Evolutionary conservation across 2,329 filamentous ascomycete genomes (phyloP).

Genomic region (Neurospora crassa): DNA sequence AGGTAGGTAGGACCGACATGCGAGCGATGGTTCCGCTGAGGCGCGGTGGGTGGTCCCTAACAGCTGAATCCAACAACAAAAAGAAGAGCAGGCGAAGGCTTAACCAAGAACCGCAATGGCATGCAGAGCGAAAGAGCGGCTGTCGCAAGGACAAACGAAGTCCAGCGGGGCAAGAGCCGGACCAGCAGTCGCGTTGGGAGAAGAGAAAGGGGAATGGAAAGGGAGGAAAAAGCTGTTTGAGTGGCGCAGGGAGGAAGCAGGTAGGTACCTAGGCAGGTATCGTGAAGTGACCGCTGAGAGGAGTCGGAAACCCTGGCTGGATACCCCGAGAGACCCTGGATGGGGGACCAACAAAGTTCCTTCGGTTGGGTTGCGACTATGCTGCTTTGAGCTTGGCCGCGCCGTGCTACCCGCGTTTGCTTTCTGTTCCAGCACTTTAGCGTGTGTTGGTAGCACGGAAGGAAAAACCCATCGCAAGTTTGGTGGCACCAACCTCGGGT

Average conservation of each 20-base stretch:
- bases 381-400: not conserved
- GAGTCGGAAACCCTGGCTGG: not conserved
- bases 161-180: not conserved
- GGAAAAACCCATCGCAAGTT: no score
- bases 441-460: no score
- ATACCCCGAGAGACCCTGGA: not conserved
- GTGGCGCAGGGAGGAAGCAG: no score
- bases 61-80: not conserved
- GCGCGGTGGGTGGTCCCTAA: not conserved
- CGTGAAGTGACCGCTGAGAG: not conserved
- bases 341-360: not conserved
- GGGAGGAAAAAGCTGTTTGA: not conserved
- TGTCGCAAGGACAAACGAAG: not conserved
- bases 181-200: not conserved
- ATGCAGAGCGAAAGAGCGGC: not conserved
- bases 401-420: not conserved
- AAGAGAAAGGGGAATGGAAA: not conserved
- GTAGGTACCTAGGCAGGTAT: not conserved
- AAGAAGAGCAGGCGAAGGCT: not conserved
- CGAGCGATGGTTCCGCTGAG: not conserved
- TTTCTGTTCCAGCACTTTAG: not conserved
- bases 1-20: slow-evolving; percentile 11
- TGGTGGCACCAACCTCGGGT: no score
- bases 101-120: not conserved
- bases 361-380: not conserved